Evolutionary conservation across 2,329 filamentous ascomycete genomes (phyloP).

Genomic region (Ceratocystis smalleyi): DNA sequence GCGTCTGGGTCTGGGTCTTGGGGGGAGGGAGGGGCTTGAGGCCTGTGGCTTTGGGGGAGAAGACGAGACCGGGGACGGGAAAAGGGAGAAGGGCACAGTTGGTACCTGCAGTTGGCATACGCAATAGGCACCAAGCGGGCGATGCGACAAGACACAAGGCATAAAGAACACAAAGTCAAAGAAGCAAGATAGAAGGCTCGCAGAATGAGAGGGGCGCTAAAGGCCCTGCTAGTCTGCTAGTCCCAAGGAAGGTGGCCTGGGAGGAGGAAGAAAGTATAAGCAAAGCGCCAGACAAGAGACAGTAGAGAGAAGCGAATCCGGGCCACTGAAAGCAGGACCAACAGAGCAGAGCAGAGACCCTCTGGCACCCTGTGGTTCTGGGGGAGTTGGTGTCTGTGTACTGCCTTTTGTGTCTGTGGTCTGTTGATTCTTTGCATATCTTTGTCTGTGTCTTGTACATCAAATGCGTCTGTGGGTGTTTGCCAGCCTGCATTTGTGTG

Average conservation of each 20-base stretch:
- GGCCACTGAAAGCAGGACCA: not conserved
- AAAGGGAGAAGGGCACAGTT: not conserved
- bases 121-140: not conserved
- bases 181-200: not conserved
- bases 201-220: no score
- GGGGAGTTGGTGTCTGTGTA: conserved; percentile 1
- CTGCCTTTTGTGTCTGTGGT: not conserved
- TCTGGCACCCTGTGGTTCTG: not conserved
- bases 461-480: not conserved
- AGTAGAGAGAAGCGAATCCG: not conserved
- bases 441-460: conserved; percentile 3
- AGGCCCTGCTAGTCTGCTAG: no score
- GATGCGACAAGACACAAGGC: not conserved
- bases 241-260: not conserved
- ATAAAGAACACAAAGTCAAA: not conserved
- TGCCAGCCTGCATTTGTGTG: not conserved
- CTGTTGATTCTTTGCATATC: not conserved
- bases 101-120: conserved; percentile 4
- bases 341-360: not conserved
- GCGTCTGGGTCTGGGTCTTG: no score
- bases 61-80: no score
- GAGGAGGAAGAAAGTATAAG: not conserved
- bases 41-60: no score
- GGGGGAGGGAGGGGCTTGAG: no score
- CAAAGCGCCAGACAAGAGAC: not conserved